phyloP scores from a whole-genome alignment of 129 eudicot species.

The Lactuca saligna region DNA sequence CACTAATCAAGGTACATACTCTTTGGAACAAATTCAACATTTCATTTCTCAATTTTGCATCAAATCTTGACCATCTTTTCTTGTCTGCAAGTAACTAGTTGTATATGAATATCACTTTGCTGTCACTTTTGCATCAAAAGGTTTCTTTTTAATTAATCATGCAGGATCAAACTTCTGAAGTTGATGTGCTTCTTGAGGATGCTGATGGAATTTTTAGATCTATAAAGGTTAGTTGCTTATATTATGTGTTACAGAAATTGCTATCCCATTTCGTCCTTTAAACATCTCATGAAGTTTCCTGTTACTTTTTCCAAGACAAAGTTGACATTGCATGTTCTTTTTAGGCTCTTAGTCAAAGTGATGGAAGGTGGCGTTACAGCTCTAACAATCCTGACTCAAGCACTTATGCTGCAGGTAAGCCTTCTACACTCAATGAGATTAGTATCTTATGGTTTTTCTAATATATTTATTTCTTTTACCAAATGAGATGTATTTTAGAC shows the following conservation, averaged over 20 bases:
- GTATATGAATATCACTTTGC: not conserved
- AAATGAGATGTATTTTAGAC: not conserved
- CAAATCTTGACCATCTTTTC: not conserved
- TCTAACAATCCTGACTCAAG: constrained; percentile 73
- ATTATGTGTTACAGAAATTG: not conserved
- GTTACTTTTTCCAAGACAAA: not conserved
- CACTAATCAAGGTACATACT: constrained; percentile 55
- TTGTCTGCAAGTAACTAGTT: constrained; percentile 2
- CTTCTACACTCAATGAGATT: not conserved
- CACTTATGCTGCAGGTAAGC: constrained; percentile 68
- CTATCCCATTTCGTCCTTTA: not conserved
- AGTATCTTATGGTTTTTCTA: not conserved
- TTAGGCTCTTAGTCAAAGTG: constrained; percentile 75
- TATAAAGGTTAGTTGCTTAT: constrained; percentile 51
- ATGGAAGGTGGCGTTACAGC: constrained; percentile 84
- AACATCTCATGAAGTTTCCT: not conserved
- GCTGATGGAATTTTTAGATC: constrained; percentile 63
- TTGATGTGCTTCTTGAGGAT: constrained; percentile 51
- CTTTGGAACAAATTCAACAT: not conserved
- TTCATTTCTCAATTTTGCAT: not conserved
- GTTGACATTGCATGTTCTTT: constrained; percentile 16
- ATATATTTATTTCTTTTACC: not conserved
- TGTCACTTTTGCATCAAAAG: not conserved
- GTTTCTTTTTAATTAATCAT: not conserved
- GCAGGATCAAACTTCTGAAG: constrained; percentile 56